phyloP scores from a whole-genome alignment of 352 stramenopile genomes.

The Blastocystis sp. region DNA sequence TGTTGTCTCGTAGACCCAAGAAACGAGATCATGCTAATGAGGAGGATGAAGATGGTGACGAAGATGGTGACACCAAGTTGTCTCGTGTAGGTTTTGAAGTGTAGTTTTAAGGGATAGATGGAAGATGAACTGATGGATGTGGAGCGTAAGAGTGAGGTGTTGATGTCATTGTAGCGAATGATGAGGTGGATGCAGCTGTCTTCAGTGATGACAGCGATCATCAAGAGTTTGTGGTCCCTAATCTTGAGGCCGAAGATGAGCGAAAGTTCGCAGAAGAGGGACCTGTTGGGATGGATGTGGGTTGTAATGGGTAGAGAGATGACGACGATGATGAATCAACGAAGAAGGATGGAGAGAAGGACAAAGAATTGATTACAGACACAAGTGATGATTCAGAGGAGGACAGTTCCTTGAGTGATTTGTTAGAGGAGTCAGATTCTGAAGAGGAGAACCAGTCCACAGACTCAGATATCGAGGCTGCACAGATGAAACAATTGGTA shows the following conservation, averaged over 20 bases:
- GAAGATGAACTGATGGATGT: background rate
- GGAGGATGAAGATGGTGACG: slow-evolving; percentile 1
- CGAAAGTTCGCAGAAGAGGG: background rate
- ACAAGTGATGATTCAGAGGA: background rate
- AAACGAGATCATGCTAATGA: background rate
- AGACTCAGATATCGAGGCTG: background rate
- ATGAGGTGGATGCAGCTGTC: slow-evolving; percentile 11
- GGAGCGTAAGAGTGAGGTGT: background rate
- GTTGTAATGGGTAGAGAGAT: background rate
- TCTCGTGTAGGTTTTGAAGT: background rate
- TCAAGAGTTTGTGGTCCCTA: background rate
- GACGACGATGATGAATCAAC: background rate
- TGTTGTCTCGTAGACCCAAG: background rate
- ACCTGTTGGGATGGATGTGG: background rate
- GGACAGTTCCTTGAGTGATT: background rate
- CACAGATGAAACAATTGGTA: slow-evolving; percentile 13
- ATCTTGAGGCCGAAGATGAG: background rate
- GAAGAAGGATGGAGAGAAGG: slow-evolving; percentile 25
- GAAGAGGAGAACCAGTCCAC: background rate
- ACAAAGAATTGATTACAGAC: background rate
- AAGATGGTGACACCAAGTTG: background rate
- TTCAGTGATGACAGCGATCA: slow-evolving; percentile 51
- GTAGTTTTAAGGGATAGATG: background rate
- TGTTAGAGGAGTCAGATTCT: background rate
- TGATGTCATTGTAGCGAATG: background rate